phyloP scores from a whole-genome alignment of 768 basidiomycete genomes.

The Lactarius deliciosus region DNA sequence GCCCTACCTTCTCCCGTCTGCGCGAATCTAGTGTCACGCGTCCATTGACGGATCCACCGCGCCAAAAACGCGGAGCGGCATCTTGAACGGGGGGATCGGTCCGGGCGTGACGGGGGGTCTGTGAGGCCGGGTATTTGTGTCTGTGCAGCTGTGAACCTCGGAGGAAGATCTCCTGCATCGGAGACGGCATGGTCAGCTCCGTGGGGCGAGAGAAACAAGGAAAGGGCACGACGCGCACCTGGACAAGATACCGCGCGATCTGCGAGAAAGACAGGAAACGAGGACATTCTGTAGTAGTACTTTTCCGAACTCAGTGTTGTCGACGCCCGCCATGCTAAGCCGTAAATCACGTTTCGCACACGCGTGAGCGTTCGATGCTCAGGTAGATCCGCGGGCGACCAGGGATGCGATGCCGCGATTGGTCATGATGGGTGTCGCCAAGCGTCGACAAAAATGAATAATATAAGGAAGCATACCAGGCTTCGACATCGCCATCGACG shows the following conservation, averaged over 20 bases:
- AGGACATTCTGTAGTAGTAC: slow-evolving; percentile 69
- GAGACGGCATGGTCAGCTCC: slow-evolving; percentile 43
- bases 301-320: slow-evolving; percentile 68
- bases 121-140: slow-evolving; percentile 56
- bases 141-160: slow-evolving; percentile 38
- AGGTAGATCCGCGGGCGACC: slow-evolving; percentile 75
- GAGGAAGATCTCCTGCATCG: slow-evolving; percentile 78
- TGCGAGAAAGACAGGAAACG: slow-evolving; percentile 54
- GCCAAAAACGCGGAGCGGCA: too few species aligned
- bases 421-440: slow-evolving; percentile 66
- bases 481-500: slow-evolving; percentile 67
- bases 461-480: slow-evolving; percentile 40
- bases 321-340: slow-evolving; percentile 54
- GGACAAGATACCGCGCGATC: slow-evolving; percentile 69
- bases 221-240: slow-evolving; percentile 46
- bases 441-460: neutral
- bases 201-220: neutral
- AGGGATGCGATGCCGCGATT: slow-evolving; percentile 55
- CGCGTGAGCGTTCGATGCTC: slow-evolving; percentile 86
- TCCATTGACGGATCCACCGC: too few species aligned
- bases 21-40: too few species aligned
- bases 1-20: too few species aligned
- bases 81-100: too few species aligned
- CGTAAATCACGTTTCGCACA: slow-evolving; percentile 72
- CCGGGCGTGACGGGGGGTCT: too few species aligned